Percentiles rank a stretch among this genome's conserved stretches.
Evolutionary conservation across 257 asterid genomes (phyloP).

Genomic region (Solanum corneliomulleri): DNA sequence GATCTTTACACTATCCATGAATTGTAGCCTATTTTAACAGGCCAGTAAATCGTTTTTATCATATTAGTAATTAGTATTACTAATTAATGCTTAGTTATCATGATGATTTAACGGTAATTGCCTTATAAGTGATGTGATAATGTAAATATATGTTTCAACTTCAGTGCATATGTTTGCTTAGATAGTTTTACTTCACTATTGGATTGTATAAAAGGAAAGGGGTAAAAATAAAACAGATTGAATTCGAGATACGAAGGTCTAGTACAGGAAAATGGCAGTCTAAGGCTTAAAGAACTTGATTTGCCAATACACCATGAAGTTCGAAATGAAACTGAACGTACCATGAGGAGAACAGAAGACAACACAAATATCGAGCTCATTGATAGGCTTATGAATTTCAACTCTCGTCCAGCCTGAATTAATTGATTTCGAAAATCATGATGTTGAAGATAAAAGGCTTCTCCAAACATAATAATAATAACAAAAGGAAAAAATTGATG

Average conservation of each 20-base stretch:
- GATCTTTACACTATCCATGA: neutral
- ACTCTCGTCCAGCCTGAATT: slow-evolving; percentile 88
- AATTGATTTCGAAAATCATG: neutral
- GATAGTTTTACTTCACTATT: neutral
- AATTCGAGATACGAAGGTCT: neutral
- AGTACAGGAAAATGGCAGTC: neutral
- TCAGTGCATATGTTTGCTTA: neutral
- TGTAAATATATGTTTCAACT: neutral
- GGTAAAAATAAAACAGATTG: neutral
- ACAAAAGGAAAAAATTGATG: neutral
- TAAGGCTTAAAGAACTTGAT: neutral
- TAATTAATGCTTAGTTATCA: neutral
- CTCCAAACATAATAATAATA: neutral
- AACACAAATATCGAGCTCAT: slow-evolving; percentile 60
- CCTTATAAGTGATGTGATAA: neutral
- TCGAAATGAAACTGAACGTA: slow-evolving; percentile 5
- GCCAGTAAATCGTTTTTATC: neutral
- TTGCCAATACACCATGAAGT: neutral
- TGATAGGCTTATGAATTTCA: slow-evolving; percentile 74
- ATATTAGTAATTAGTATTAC: neutral
- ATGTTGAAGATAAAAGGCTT: neutral
- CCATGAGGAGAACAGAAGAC: slow-evolving; percentile 65
- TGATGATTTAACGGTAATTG: neutral
- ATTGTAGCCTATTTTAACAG: neutral
- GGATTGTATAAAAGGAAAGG: neutral